phyloP scores from a whole-genome alignment of 306 rosid species.

The Coriaria nepalensis region DNA sequence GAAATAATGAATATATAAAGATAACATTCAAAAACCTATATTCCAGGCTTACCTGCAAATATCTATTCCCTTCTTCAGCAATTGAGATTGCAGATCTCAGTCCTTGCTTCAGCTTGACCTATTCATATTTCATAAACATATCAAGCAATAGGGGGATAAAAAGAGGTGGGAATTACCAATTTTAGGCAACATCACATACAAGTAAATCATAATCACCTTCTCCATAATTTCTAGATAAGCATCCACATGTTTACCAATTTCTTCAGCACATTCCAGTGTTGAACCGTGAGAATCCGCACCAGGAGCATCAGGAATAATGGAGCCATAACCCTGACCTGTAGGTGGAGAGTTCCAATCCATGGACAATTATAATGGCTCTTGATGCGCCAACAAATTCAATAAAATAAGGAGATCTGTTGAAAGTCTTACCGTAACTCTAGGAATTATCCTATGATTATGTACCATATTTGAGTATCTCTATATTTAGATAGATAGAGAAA shows the following conservation, averaged over 20 bases:
- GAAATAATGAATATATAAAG: background rate
- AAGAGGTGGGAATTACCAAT: background rate
- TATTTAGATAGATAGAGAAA: no score
- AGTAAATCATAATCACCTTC: constrained; percentile 40
- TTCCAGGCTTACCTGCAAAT: constrained; percentile 59
- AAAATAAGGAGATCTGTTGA: background rate
- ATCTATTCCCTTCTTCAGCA: constrained; percentile 77
- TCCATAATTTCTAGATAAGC: constrained; percentile 89
- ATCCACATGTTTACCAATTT: constrained; percentile 51
- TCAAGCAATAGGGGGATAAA: constrained; percentile 4
- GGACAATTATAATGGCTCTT: constrained; percentile 4
- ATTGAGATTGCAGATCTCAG: constrained; percentile 77
- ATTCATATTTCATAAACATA: constrained; percentile 1
- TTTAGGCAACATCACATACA: background rate
- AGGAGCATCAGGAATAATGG: constrained; percentile 51
- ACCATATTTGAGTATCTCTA: no score
- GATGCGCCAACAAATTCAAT: background rate
- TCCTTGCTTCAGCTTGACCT: constrained; percentile 96
- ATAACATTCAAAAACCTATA: background rate
- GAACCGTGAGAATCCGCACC: constrained; percentile 36
- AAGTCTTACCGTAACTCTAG: background rate
- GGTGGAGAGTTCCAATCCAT: background rate
- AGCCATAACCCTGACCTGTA: constrained; percentile 81
- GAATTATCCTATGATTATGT: no score
- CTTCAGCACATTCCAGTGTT: constrained; percentile 46